These are phyloP conservation scores for Mangifera indica DNA, from an alignment of 345 rosid genomes.

Conservation along the genomic window DNA sequence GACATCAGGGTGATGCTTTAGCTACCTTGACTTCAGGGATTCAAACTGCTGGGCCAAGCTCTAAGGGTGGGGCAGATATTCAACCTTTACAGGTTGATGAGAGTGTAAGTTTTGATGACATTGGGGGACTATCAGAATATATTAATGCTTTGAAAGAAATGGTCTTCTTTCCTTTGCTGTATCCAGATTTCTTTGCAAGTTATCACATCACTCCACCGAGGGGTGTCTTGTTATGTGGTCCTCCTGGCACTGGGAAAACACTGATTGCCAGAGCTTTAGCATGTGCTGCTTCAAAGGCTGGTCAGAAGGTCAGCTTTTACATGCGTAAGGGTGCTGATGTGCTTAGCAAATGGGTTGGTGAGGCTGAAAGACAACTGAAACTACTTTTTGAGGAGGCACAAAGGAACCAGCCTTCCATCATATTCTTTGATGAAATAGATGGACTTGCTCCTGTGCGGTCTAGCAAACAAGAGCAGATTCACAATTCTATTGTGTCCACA, in stretches of 20 bases:
- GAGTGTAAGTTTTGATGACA: conserved; percentile 87
- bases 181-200: conserved; percentile 98
- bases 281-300: conserved; percentile 99
- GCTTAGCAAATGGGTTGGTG: conserved; percentile 99
- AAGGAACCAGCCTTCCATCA: conserved; percentile 96
- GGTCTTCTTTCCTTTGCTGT: conserved; percentile 96
- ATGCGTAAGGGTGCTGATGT: conserved; percentile 99
- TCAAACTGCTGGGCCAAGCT: conserved; percentile 99
- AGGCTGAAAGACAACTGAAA: conserved; percentile 98
- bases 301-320: conserved; percentile 99
- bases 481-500: conserved; percentile 97
- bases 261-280: conserved; percentile 99
- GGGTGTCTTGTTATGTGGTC: conserved; percentile 98
- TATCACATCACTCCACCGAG: conserved; percentile 96
- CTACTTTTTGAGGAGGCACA: conserved; percentile 99
- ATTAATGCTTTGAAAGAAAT: conserved; percentile 96
- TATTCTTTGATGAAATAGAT: conserved; percentile 98
- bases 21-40: conserved; percentile 73
- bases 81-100: conserved; percentile 98
- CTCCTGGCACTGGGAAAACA: conserved; percentile 99
- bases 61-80: conserved; percentile 99
- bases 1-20: conserved; percentile 88
- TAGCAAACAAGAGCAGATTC: conserved; percentile 99
- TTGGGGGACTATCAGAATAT: conserved; percentile 94
- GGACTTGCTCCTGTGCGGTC: conserved; percentile 99